These are phyloP conservation scores for Talaromyces albobiverticillius DNA, from an alignment of 2,329 filamentous ascomycete genomes.

Conservation along the genomic window DNA sequence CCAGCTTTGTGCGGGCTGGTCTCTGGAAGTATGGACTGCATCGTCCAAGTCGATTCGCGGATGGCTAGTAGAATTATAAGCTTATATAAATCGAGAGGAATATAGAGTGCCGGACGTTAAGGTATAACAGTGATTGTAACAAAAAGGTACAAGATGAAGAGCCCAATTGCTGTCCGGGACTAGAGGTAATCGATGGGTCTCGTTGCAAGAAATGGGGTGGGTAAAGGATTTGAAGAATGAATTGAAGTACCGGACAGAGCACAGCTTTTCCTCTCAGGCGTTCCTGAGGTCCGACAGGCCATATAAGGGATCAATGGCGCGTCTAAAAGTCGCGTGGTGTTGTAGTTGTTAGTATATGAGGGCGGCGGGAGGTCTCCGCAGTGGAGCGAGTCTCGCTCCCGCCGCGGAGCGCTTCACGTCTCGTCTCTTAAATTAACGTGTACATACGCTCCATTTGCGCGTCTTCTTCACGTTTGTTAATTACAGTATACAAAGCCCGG, in stretches of 20 bases:
- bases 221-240: not conserved
- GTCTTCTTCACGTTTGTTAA: not conserved
- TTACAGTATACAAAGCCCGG: not conserved
- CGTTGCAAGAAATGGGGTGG: not conserved
- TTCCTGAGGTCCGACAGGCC: not conserved
- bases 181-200: not conserved
- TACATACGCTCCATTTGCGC: slow-evolving; percentile 8
- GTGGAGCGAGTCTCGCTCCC: slow-evolving; percentile 15
- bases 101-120: not conserved
- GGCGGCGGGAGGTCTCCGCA: slow-evolving; percentile 11
- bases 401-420: slow-evolving; percentile 9
- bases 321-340: slow-evolving; percentile 17
- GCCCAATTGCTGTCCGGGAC: not conserved
- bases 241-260: not conserved
- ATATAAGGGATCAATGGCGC: slow-evolving; percentile 7
- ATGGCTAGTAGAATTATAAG: not conserved
- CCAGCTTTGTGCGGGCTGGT: slow-evolving; percentile 35
- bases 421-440: slow-evolving; percentile 14
- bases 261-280: not conserved
- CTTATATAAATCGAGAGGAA: not conserved
- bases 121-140: not conserved
- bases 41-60: not conserved
- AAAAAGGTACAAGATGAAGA: not conserved
- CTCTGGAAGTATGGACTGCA: slow-evolving; percentile 23
- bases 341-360: slow-evolving; percentile 12